Base-by-base conservation (phyloP, 164 flowering plant genomes). In the Vitis riparia region DNA sequence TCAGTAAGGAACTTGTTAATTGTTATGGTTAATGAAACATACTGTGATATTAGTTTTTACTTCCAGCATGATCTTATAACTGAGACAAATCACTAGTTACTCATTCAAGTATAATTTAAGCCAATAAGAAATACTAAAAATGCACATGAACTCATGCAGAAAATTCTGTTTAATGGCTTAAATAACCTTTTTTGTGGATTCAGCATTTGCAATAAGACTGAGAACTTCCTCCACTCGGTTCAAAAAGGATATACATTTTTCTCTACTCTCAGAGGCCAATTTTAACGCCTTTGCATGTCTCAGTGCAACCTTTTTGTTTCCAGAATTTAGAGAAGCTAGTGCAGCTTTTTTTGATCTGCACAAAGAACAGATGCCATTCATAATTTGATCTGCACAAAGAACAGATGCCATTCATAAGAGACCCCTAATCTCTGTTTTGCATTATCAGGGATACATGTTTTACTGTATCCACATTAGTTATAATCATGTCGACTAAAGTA, bases 211-310 rank as follows among this genome's bases (percentile, higher is more conserved):
- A 70, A 94, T 85, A 69, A 78, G 72, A 73, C 70, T 74, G 47
- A 91, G 83, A 63, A 91, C 93, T 79, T 88, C 97, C 76, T 91
- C 97, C 75, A 94, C 94, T 73, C 91, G 74, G 72, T 84, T 86
- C 73, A 90, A 68, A 67, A 91, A 81, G 9, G 86, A 71, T 0
- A 67, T 52, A 64, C 90, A 89, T 68, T 88, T 91, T 71, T 85
- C 97, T 82, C 97, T 85, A 75, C 85, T 84, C 63, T 79, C 84
- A 51, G 83, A 81, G 5, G 77, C 79, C 77, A 89, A 52, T 74
- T 92, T 94, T 29, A 90, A 64, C 63, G 84, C 85, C 66, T 84
- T 85, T 59, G 81, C 84, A 74, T 89, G 78, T 70, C 91, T 83
- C 67, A 88, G 70, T 3, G 99, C 97, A 68, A 67, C 75, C 59